Conservation (phyloP, 2,329 filamentous ascomycete species). For the Aspergillus sp. region DNA sequence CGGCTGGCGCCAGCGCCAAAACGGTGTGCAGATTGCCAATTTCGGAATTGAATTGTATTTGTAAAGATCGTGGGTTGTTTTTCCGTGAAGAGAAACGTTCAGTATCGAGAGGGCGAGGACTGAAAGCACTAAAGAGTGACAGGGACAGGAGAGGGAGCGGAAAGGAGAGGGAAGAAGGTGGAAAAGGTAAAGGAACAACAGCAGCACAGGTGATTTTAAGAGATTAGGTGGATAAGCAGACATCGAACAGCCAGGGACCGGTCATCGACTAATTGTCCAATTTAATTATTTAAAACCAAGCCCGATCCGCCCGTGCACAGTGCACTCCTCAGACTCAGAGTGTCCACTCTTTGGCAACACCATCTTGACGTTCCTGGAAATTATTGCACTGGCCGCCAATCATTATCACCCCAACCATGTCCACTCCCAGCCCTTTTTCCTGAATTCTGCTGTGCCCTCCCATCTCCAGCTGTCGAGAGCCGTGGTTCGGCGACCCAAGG, state of each 20-base stretch:
- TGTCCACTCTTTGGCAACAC: neutral
- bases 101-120: neutral
- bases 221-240: neutral
- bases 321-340: no score
- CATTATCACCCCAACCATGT: neutral
- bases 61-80: neutral
- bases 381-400: neutral
- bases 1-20: neutral
- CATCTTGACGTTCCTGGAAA: slow-evolving; percentile 1
- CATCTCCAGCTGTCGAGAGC: neutral
- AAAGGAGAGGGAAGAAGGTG: slow-evolving; percentile 1
- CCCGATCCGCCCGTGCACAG: slow-evolving; percentile 5
- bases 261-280: neutral
- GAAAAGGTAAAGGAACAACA: neutral
- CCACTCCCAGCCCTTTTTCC: neutral
- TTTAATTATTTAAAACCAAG: slow-evolving; percentile 6
- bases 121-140: neutral
- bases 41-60: neutral
- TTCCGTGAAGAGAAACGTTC: neutral
- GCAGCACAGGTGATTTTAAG: slow-evolving; percentile 8
- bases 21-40: neutral
- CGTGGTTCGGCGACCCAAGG: neutral
- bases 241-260: neutral
- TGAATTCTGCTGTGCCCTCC: neutral
- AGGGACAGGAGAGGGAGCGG: neutral